Conservation (phyloP, 2,329 filamentous ascomycete species). For the Triangularia verruculosa region DNA sequence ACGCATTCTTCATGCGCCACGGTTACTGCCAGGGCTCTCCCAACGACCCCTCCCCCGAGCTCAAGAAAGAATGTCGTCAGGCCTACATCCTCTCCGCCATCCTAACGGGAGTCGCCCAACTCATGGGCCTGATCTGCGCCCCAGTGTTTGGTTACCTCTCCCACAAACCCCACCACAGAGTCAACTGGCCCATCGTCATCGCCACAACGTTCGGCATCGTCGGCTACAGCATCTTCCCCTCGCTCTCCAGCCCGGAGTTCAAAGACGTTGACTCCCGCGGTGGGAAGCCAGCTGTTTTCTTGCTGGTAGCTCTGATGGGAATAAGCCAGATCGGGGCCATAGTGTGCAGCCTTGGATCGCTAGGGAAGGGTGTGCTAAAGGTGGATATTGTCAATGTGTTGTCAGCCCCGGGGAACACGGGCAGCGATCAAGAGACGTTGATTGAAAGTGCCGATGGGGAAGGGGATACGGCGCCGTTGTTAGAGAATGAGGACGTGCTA, state of each 20-base stretch:
- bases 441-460: slow-evolving; percentile 23
- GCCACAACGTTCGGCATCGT: slow-evolving; percentile 71
- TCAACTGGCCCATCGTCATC: slow-evolving; percentile 71
- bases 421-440: slow-evolving; percentile 33
- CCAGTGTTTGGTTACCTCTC: slow-evolving; percentile 84
- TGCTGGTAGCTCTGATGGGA: slow-evolving; percentile 77
- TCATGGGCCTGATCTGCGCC: slow-evolving; percentile 78
- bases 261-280: slow-evolving; percentile 61
- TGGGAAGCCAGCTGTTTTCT: slow-evolving; percentile 66
- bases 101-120: slow-evolving; percentile 83
- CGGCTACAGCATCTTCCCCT: slow-evolving; percentile 74
- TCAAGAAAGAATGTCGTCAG: slow-evolving; percentile 79
- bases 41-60: slow-evolving; percentile 63
- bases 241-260: slow-evolving; percentile 73
- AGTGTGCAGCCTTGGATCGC: slow-evolving; percentile 86
- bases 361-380: slow-evolving; percentile 74
- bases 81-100: slow-evolving; percentile 88
- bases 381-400: slow-evolving; percentile 38
- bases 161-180: slow-evolving; percentile 57
- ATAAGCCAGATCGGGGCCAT: slow-evolving; percentile 95
- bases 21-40: slow-evolving; percentile 72
- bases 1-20: slow-evolving; percentile 79
- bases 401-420: slow-evolving; percentile 25
- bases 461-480: slow-evolving; percentile 42
- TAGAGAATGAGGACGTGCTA: slow-evolving; percentile 30